Base-by-base conservation (phyloP, 2,329 filamentous ascomycete species). In the Venturia oleaginea region DNA sequence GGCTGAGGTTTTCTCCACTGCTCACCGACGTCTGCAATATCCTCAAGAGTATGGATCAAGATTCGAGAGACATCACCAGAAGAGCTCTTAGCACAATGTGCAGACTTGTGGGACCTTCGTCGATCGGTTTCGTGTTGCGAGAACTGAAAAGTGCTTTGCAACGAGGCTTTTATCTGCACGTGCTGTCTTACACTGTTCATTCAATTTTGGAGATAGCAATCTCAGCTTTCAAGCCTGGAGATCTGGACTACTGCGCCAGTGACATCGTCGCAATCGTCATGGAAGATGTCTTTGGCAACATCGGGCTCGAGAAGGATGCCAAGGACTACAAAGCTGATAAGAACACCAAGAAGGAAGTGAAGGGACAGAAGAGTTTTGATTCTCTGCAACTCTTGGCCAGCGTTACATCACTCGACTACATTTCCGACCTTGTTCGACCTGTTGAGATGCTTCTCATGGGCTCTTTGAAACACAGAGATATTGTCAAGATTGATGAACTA, bases 291-390 rank as follows among this genome's bases (percentile, higher is more conserved):
- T 99, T 99, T 72, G 95, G 95, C 37, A 85, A 86, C 6, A 89
- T 89, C 40, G 94, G 94, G 1, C 90, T 96, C 76, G 93, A 99
- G 72, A 99, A 99, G 76, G 94, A 99, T 70, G 93, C 93, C 0
- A 92, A 97, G 70, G 94, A 92, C 63, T 99, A 99, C 74, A 88
- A 89, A 64, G 43, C 40, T 11, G 64, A 65, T 24, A 65, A 65
- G 42, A 96, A 87, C 73, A 90, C 93, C 75, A 97, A 95, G 88
- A 96, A 95, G 76, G 94, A 99, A 77, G 88, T 99, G 65, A 97
- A 96, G 79, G 94, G 90, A 75, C 97, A 90, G 80, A 99, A 97
- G 80, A 97, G 92, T 73, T 96, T 92, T 71, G 95, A 99, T 72
- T 96, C 94, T 0, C 95, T 97, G 87, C 93, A 97, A 74, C 81